A percentile compares a stretch with the other conserved stretches of the same genome.
phyloP scores from a whole-genome alignment of 805 yeast species.

The Danielia reshetovae region DNA sequence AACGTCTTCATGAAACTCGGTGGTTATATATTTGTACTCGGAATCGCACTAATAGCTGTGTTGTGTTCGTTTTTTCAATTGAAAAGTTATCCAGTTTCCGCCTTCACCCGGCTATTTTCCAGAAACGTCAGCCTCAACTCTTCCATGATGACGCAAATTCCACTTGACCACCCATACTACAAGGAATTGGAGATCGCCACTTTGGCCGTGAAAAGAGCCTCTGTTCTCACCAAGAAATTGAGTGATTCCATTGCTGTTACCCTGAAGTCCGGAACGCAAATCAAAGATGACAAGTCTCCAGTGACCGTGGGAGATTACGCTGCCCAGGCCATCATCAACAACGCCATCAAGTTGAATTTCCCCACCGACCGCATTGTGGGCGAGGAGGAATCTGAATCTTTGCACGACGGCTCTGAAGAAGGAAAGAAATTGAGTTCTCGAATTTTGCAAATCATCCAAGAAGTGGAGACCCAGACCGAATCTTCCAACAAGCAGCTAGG shows the following conservation, averaged over 20 bases:
- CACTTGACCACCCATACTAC: constrained; percentile 36
- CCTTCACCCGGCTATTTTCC: not conserved
- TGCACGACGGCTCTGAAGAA: constrained; percentile 41
- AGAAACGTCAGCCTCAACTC: not conserved
- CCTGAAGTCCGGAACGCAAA: constrained; percentile 52
- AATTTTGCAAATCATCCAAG: constrained; percentile 58
- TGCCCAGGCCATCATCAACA: constrained; percentile 88
- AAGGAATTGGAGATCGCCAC: constrained; percentile 79
- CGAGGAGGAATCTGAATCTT: constrained; percentile 80
- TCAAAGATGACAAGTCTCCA: constrained; percentile 87
- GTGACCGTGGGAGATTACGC: constrained; percentile 97
- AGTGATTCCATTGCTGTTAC: constrained; percentile 52
- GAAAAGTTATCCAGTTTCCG: no score
- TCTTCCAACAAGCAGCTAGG: constrained; percentile 34
- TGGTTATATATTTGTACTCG: not conserved
- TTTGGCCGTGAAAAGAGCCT: constrained; percentile 86
- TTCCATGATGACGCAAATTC: constrained; percentile 5
- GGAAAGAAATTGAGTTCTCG: constrained; percentile 44
- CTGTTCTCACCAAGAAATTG: constrained; percentile 63
- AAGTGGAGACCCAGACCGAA: constrained; percentile 46
- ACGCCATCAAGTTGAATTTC: constrained; percentile 74
- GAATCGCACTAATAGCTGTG: not conserved
- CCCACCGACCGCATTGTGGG: constrained; percentile 88
- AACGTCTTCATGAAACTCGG: no score
- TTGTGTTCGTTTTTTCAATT: not conserved